Evolutionary conservation across 345 rosid species (phyloP).

Genomic region (Eucalyptus regnans): DNA sequence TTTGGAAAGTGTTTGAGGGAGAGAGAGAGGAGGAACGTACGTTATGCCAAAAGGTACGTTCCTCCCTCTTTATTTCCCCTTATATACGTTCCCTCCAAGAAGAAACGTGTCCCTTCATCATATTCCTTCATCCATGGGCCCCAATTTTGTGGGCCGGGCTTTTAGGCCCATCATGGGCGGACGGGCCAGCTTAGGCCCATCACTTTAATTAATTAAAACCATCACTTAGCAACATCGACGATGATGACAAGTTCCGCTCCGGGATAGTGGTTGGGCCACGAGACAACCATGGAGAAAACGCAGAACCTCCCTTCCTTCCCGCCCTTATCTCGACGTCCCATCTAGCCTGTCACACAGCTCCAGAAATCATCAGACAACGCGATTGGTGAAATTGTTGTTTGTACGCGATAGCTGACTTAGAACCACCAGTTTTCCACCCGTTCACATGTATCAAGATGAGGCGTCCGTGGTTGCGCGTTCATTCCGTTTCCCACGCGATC

Average conservation of each 20-base stretch:
- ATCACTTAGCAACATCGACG: accelerated
- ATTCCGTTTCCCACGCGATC: background rate
- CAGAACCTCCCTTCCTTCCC: background rate
- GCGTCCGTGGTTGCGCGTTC: background rate
- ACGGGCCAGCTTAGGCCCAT: too few species aligned
- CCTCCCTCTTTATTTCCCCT: too few species aligned
- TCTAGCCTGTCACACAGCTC: background rate
- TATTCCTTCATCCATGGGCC: too few species aligned
- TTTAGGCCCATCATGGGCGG: too few species aligned
- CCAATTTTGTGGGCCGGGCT: too few species aligned
- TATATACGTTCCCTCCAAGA: too few species aligned
- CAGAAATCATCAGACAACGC: background rate
- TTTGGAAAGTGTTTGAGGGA: too few species aligned
- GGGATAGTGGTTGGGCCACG: background rate
- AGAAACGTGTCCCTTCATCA: too few species aligned
- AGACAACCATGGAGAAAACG: background rate
- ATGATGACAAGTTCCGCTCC: too few species aligned
- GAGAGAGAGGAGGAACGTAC: too few species aligned
- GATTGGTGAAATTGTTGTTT: background rate
- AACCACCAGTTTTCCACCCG: background rate
- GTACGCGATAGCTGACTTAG: background rate
- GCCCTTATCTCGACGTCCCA: background rate
- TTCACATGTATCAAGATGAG: background rate
- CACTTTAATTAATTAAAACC: too few species aligned
- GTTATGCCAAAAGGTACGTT: too few species aligned